phyloP scores from a whole-genome alignment of 495 filamentous ascomycete genomes.

The Cetradonia linearis region DNA sequence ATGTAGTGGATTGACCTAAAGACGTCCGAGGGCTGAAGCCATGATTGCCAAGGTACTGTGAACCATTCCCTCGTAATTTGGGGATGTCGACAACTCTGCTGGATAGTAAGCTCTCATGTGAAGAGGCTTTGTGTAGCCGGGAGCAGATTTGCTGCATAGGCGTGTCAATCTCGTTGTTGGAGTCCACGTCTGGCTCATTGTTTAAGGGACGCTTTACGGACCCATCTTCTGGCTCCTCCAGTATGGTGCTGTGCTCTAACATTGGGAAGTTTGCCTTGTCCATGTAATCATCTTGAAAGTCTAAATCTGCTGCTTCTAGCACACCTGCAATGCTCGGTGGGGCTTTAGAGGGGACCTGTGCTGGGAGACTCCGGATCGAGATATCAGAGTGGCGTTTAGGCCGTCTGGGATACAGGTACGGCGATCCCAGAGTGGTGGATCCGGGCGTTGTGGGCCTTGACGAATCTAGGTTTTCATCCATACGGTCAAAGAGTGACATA shows the following conservation, averaged over 20 bases:
- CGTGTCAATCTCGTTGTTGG: slow-evolving; percentile 23
- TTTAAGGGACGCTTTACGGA: slow-evolving; percentile 5
- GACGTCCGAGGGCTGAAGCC: slow-evolving; percentile 28
- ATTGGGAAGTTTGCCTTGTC: background rate
- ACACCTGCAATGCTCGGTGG: slow-evolving; percentile 5
- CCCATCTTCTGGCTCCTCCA: slow-evolving; percentile 24
- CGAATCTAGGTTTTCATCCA: slow-evolving; percentile 43
- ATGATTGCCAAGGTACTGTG: slow-evolving; percentile 13
- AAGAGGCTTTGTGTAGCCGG: slow-evolving; percentile 33
- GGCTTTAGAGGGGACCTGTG: background rate
- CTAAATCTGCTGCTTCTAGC: background rate
- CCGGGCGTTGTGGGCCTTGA: slow-evolving; percentile 69
- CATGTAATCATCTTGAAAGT: slow-evolving; percentile 2
- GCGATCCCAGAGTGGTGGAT: slow-evolving; percentile 51
- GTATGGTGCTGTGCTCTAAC: slow-evolving; percentile 15
- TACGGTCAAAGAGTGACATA: slow-evolving; percentile 68
- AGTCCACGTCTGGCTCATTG: slow-evolving; percentile 22
- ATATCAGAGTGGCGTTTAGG: slow-evolving; percentile 45
- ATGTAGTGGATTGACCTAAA: slow-evolving; percentile 28
- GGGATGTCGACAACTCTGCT: slow-evolving; percentile 44
- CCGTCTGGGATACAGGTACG: slow-evolving; percentile 38
- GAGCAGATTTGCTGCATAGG: slow-evolving; percentile 22
- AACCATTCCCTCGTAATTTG: slow-evolving; percentile 19
- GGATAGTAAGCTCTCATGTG: slow-evolving; percentile 44
- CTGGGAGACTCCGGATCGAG: slow-evolving; percentile 35